phyloP scores from a whole-genome alignment of 2,329 filamentous ascomycete genomes.

The Phoma herbarum region DNA sequence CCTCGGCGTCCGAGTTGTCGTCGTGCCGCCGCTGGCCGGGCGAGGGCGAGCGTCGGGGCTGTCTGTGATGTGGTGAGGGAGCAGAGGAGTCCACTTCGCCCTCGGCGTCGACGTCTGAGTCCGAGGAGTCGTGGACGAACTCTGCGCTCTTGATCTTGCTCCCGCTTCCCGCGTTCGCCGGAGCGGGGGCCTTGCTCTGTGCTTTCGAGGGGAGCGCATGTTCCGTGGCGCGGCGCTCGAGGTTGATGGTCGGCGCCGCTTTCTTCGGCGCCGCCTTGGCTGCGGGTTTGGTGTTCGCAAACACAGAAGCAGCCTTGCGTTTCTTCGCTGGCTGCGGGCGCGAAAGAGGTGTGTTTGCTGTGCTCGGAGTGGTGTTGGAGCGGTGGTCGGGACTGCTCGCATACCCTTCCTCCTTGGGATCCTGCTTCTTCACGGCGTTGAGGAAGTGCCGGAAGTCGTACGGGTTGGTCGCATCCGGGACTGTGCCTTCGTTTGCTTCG shows the following conservation, averaged over 20 bases:
- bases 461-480: constrained; percentile 56
- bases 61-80: background rate
- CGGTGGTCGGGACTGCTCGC: constrained; percentile 42
- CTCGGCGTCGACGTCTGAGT: constrained; percentile 29
- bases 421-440: constrained; percentile 41
- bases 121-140: constrained; percentile 39
- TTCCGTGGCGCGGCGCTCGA: constrained; percentile 49
- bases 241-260: constrained; percentile 41
- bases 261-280: constrained; percentile 31
- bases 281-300: constrained; percentile 32
- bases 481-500: constrained; percentile 32
- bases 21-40: constrained; percentile 13
- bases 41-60: background rate
- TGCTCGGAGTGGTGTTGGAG: background rate
- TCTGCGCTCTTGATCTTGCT: constrained; percentile 46
- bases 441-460: constrained; percentile 61
- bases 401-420: constrained; percentile 42
- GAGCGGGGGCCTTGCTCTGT: constrained; percentile 24
- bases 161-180: constrained; percentile 16
- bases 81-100: constrained; percentile 17
- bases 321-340: constrained; percentile 31
- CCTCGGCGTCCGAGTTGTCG: constrained; percentile 28
- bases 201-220: constrained; percentile 23
- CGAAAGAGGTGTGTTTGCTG: constrained; percentile 1
- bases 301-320: constrained; percentile 35